Conservation (phyloP, 164 flowering plant species). For the Stephania japonica region DNA sequence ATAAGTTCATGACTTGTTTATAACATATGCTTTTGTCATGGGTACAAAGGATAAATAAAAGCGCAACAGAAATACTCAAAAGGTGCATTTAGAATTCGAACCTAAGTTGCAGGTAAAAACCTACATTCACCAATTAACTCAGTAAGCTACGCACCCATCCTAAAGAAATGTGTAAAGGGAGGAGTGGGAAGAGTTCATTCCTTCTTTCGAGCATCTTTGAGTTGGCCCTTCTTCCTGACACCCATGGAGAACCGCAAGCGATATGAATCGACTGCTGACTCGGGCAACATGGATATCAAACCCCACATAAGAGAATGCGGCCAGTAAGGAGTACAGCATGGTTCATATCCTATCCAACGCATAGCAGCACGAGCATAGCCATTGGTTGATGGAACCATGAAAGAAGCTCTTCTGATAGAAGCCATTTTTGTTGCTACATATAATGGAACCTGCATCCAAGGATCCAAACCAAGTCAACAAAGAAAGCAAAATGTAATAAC, state of each 20-base stretch:
- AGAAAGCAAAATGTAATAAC: neutral
- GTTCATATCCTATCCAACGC: conserved; percentile 82
- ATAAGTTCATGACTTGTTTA: neutral
- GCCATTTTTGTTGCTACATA: conserved; percentile 97
- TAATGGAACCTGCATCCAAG: conserved; percentile 59
- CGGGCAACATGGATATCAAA: conserved; percentile 44
- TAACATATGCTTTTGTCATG: neutral
- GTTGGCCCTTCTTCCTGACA: conserved; percentile 66
- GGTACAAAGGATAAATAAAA: neutral
- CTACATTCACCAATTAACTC: neutral
- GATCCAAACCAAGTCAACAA: neutral
- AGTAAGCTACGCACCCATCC: neutral
- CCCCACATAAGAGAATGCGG: conserved; percentile 73
- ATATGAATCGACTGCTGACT: conserved; percentile 52
- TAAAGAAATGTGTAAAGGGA: neutral
- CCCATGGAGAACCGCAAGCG: conserved; percentile 52
- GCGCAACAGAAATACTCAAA: neutral
- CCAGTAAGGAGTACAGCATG: conserved; percentile 96
- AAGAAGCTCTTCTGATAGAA: conserved; percentile 69
- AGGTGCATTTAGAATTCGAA: conserved; percentile 1
- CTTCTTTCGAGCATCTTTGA: conserved; percentile 47
- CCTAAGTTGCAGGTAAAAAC: neutral
- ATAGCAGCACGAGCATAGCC: conserved; percentile 79
- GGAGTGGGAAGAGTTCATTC: conserved; percentile 22
- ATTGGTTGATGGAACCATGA: conserved; percentile 78